These are phyloP conservation scores for Plasmodium reichenowi DNA, from an alignment of 169 alveolate species.

Conservation along the genomic window DNA sequence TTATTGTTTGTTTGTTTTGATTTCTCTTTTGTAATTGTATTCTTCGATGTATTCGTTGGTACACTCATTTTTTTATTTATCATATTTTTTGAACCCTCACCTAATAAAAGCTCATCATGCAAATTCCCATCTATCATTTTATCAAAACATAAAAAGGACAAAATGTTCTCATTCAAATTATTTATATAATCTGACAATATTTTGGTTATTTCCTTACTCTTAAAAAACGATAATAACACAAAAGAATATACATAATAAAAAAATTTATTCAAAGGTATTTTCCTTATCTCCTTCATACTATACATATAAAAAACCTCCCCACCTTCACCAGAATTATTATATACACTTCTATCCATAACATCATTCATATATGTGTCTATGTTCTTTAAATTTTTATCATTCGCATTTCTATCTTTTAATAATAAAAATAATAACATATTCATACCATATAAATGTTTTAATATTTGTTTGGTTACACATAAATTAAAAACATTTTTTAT, in stretches of 20 bases:
- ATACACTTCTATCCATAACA: conserved; percentile 29
- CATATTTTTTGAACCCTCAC: background rate
- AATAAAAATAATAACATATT: conserved; percentile 37
- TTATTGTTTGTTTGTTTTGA: background rate
- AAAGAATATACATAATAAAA: conserved; percentile 72
- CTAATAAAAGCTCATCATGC: conserved; percentile 5
- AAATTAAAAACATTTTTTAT: conserved; percentile 29
- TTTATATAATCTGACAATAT: conserved; percentile 13
- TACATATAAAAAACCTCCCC: conserved; percentile 41
- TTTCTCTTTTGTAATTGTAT: background rate
- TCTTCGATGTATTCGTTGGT: background rate
- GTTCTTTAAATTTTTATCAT: background rate
- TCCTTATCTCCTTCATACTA: conserved; percentile 44
- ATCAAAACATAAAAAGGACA: conserved; percentile 40
- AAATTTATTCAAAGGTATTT: conserved; percentile 50
- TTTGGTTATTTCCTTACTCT: conserved; percentile 17
- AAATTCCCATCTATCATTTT: conserved; percentile 9
- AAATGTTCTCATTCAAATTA: conserved; percentile 16
- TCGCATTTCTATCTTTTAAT: conserved; percentile 3
- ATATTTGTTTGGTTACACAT: conserved; percentile 54
- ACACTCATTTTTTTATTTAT: conserved; percentile 4
- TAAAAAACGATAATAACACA: conserved; percentile 15
- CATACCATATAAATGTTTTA: conserved; percentile 45
- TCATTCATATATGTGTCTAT: conserved; percentile 25
- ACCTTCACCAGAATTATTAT: background rate